Evolutionary conservation across 306 rosid genomes (phyloP).

Genomic region (Glycine soja): DNA sequence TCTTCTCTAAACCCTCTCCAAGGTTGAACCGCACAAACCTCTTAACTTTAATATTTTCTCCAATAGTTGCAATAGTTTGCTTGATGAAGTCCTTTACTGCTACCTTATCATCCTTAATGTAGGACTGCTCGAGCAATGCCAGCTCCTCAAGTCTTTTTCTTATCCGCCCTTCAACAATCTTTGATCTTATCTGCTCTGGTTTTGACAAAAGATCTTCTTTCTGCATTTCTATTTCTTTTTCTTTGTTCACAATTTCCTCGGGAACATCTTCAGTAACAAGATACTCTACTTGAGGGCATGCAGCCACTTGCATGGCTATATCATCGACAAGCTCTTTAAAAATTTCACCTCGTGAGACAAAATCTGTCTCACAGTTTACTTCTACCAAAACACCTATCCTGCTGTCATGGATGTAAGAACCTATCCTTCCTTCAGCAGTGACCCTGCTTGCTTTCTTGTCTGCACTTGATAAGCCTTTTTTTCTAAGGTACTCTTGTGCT

Average conservation of each 20-base stretch:
- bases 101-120: conserved; percentile 88
- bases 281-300: conserved; percentile 90
- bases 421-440: conserved; percentile 96
- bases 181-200: conserved; percentile 94
- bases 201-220: conserved; percentile 91
- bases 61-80: conserved; percentile 93
- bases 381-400: conserved; percentile 92
- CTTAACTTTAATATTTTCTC: conserved; percentile 94
- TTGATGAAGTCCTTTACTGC: conserved; percentile 86
- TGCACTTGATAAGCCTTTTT: conserved; percentile 96
- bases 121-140: conserved; percentile 95
- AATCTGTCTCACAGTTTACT: conserved; percentile 97
- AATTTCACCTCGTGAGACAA: conserved; percentile 93
- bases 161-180: conserved; percentile 94
- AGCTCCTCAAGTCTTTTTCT: conserved; percentile 91
- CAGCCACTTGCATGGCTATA: conserved; percentile 98
- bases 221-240: conserved; percentile 94
- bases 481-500: conserved; percentile 90
- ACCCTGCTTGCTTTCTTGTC: conserved; percentile 93
- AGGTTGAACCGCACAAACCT: conserved; percentile 94
- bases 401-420: conserved; percentile 92
- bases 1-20: conserved; percentile 98
- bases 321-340: conserved; percentile 96
- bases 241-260: conserved; percentile 74
- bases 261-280: conserved; percentile 86